phyloP scores from a whole-genome alignment of 2,329 filamentous ascomycete genomes.

The Fusarium tjaetaba region DNA sequence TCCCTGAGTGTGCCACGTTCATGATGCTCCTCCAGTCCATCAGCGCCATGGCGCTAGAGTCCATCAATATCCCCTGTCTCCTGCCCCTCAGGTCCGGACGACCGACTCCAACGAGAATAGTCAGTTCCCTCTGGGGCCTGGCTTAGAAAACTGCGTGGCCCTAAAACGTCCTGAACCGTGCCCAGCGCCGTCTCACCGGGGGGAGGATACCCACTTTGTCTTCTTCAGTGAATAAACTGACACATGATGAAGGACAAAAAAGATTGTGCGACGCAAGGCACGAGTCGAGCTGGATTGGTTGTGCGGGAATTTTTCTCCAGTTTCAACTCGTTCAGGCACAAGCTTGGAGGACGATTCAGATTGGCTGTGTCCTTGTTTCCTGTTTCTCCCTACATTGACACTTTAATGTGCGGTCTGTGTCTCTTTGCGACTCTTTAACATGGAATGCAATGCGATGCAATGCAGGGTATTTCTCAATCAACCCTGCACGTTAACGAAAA shows the following conservation, averaged over 20 bases:
- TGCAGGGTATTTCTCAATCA: constrained; percentile 20
- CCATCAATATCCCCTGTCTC: constrained; percentile 19
- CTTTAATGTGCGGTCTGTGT: constrained; percentile 5
- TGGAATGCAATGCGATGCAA: constrained; percentile 7
- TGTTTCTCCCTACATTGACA: constrained; percentile 22
- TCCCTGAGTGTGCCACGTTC: constrained; percentile 41
- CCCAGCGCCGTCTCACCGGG: constrained; percentile 11
- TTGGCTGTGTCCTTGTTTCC: neutral
- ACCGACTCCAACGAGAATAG: constrained; percentile 5
- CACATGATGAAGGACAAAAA: neutral
- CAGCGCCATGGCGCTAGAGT: constrained; percentile 36
- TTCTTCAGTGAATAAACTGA: neutral
- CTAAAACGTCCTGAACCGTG: constrained; percentile 26
- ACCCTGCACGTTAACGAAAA: constrained; percentile 20
- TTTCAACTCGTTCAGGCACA: constrained; percentile 8
- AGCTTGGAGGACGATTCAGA: neutral
- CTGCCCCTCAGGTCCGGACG: constrained; percentile 1
- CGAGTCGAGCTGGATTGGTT: constrained; percentile 34
- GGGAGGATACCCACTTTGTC: neutral
- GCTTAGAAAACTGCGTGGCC: constrained; percentile 14
- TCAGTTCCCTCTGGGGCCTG: neutral
- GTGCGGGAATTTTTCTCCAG: constrained; percentile 28
- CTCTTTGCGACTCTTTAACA: neutral
- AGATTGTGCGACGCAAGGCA: constrained; percentile 26
- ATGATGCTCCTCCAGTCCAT: constrained; percentile 25